phyloP scores from a whole-genome alignment of 306 rosid genomes.

The Acmispon strigosus region DNA sequence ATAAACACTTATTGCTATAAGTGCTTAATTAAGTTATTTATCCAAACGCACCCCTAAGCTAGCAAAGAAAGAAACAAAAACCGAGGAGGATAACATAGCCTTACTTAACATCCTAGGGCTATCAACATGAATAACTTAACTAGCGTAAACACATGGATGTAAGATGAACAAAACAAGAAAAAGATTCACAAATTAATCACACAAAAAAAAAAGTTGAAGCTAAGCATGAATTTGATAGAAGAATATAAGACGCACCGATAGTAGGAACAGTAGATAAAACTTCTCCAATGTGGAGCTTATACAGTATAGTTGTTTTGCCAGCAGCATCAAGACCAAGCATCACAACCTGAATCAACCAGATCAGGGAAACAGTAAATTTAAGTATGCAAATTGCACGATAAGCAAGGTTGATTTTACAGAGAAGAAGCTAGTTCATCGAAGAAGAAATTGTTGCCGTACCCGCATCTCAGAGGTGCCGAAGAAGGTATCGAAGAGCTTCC shows the following conservation, averaged over 20 bases:
- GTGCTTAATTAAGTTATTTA: too few relatives aligned
- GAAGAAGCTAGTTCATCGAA: background rate
- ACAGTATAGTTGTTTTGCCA: constrained; percentile 85
- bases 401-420: background rate
- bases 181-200: background rate
- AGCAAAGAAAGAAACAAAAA: background rate
- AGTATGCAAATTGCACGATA: background rate
- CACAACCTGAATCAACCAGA: constrained; percentile 55
- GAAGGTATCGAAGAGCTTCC: constrained; percentile 45
- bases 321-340: constrained; percentile 98
- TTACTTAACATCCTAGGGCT: background rate
- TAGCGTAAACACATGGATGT: background rate
- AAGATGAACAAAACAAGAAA: background rate
- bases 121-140: background rate
- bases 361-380: background rate
- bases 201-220: background rate
- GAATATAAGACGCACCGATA: constrained; percentile 46
- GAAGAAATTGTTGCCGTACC: background rate
- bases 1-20: too few relatives aligned
- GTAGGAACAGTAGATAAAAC: constrained; percentile 91
- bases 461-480: constrained; percentile 47
- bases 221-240: background rate
- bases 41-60: too few relatives aligned
- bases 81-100: background rate
- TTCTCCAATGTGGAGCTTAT: constrained; percentile 91